phyloP scores from a whole-genome alignment of 257 asterid genomes.

The Leonotis leonurus region DNA sequence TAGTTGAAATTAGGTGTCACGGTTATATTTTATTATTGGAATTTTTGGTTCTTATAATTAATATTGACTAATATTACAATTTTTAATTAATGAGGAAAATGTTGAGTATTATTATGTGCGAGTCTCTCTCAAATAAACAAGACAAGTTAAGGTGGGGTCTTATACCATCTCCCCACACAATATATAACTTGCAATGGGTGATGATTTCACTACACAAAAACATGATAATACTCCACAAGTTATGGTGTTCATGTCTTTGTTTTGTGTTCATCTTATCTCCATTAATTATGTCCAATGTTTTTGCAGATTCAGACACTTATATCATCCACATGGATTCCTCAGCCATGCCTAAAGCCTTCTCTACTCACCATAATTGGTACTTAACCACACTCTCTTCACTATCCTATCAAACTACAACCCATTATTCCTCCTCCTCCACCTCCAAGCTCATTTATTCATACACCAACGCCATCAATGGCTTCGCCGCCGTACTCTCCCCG shows the following conservation, averaged over 20 bases:
- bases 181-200: neutral
- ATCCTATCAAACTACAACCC: slow-evolving; percentile 9
- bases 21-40: too few species aligned
- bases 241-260: slow-evolving; percentile 25
- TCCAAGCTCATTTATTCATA: slow-evolving; percentile 52
- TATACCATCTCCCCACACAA: slow-evolving; percentile 26
- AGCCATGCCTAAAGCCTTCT: slow-evolving; percentile 64
- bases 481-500: slow-evolving; percentile 53
- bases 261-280: slow-evolving; percentile 21
- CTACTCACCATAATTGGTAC: slow-evolving; percentile 58
- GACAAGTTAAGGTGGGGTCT: slow-evolving; percentile 38
- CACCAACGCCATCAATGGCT: slow-evolving; percentile 52
- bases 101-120: too few species aligned
- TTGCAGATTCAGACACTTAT: slow-evolving; percentile 42
- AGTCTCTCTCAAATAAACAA: slow-evolving; percentile 15
- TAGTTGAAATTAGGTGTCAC: neutral
- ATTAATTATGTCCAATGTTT: slow-evolving; percentile 16
- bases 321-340: slow-evolving; percentile 66
- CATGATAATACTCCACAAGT: slow-evolving; percentile 27
- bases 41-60: too few species aligned
- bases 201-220: slow-evolving; percentile 21
- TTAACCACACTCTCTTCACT: slow-evolving; percentile 38
- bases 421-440: slow-evolving; percentile 9
- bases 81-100: too few species aligned
- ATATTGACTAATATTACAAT: too few species aligned